Evolutionary conservation across 2,329 filamentous ascomycete genomes (phyloP).

Genomic region (Hymenoscyphus scutula): DNA sequence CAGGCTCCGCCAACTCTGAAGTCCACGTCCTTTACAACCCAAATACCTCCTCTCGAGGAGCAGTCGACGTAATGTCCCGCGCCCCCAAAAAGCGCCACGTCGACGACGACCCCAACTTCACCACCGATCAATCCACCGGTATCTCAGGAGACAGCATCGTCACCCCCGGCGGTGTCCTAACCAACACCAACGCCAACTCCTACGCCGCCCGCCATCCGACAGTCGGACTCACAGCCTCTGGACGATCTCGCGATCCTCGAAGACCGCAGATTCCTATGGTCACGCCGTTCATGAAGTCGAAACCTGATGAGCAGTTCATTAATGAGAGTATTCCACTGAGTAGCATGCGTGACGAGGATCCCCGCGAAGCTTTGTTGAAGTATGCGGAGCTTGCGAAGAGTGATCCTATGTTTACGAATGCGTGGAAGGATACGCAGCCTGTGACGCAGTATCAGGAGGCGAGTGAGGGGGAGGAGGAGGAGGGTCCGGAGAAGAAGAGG

Average conservation of each 20-base stretch:
- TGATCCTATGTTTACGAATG: constrained; percentile 91
- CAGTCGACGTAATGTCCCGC: constrained; percentile 84
- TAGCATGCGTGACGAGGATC: constrained; percentile 94
- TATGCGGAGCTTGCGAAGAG: constrained; percentile 92
- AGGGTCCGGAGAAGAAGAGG: constrained; percentile 65
- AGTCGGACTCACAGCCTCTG: constrained; percentile 74
- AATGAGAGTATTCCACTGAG: constrained; percentile 85
- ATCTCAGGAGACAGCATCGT: constrained; percentile 82
- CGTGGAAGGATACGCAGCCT: constrained; percentile 89
- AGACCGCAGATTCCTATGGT: constrained; percentile 79
- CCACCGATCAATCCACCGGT: constrained; percentile 77
- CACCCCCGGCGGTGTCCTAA: constrained; percentile 62
- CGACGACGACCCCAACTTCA: constrained; percentile 85
- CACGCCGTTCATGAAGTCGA: constrained; percentile 87
- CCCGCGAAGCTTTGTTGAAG: constrained; percentile 86
- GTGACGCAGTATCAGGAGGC: constrained; percentile 87
- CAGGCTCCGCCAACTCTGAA: constrained; percentile 86
- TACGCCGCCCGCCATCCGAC: constrained; percentile 63
- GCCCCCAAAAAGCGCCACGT: constrained; percentile 93
- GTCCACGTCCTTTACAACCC: constrained; percentile 91
- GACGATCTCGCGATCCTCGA: constrained; percentile 73
- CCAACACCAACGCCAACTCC: constrained; percentile 43
- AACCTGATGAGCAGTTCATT: constrained; percentile 87
- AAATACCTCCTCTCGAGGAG: constrained; percentile 74
- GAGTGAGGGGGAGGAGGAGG: constrained; percentile 79